Percentiles rank a stretch among this genome's conserved stretches.
phyloP scores from a whole-genome alignment of 2,329 filamentous ascomycete genomes.

The Sporothrix phasma region DNA sequence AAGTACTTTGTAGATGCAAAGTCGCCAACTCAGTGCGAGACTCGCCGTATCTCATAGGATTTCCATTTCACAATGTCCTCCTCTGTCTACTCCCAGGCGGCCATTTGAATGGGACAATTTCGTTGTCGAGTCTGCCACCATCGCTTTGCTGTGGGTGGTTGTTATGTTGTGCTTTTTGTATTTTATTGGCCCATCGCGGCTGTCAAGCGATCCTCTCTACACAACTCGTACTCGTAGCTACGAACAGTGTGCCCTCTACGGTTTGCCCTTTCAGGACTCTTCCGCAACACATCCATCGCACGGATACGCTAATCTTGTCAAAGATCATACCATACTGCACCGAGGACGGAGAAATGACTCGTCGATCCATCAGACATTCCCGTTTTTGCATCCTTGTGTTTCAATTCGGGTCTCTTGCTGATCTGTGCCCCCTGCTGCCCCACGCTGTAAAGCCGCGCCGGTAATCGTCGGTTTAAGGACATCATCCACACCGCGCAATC shows the following conservation, averaged over 20 bases:
- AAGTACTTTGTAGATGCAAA: background rate
- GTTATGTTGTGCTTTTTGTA: background rate
- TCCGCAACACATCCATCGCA: background rate
- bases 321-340: background rate
- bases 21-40: background rate
- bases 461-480: background rate
- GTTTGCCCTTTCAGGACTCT: background rate
- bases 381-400: background rate
- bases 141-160: background rate
- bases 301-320: background rate
- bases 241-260: too few species aligned
- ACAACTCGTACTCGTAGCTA: too few species aligned
- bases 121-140: background rate
- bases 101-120: background rate
- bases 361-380: background rate
- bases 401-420: background rate
- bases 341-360: background rate
- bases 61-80: background rate
- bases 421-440: background rate
- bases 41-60: background rate
- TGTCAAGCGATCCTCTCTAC: conserved; percentile 1
- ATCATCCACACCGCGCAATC: background rate
- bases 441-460: background rate
- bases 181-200: conserved; percentile 8
- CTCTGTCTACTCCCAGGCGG: background rate